Evolutionary conservation across 768 basidiomycete species (phyloP).

Genomic region (Lentinula detonsa): DNA sequence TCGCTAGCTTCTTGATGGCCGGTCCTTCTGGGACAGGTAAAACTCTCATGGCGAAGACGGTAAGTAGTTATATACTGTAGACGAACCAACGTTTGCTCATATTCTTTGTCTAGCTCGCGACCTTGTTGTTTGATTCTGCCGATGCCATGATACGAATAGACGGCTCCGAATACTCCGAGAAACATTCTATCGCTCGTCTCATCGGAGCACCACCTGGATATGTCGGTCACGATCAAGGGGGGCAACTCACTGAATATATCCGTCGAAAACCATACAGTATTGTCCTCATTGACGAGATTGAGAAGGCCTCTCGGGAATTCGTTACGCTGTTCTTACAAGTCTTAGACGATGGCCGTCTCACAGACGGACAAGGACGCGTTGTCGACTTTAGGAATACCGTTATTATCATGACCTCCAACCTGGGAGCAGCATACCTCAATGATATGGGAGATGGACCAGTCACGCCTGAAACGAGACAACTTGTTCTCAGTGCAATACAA

Average conservation of each 20-base stretch:
- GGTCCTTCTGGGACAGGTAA: constrained; percentile 83
- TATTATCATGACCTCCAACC: constrained; percentile 92
- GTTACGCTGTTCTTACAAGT: constrained; percentile 53
- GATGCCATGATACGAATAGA: constrained; percentile 92
- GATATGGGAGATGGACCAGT: constrained; percentile 73
- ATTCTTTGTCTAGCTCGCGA: constrained; percentile 59
- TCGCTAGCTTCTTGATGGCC: constrained; percentile 89
- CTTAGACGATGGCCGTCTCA: constrained; percentile 80
- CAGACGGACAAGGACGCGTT: constrained; percentile 88
- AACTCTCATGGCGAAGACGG: constrained; percentile 85
- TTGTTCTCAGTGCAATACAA: constrained; percentile 79
- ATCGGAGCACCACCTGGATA: constrained; percentile 58
- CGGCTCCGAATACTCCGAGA: constrained; percentile 89
- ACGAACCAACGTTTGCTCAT: constrained; percentile 1
- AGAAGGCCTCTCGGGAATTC: constrained; percentile 81
- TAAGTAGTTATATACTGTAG: constrained; percentile 27
- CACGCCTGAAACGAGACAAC: constrained; percentile 45
- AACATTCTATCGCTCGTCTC: constrained; percentile 66
- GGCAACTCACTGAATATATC: constrained; percentile 91
- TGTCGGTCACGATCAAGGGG: constrained; percentile 85
- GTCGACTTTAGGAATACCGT: constrained; percentile 88
- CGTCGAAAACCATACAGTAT: constrained; percentile 88
- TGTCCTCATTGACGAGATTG: constrained; percentile 82
- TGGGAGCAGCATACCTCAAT: constrained; percentile 72
- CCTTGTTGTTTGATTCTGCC: constrained; percentile 83